Evolutionary conservation across 164 flowering plant genomes (phyloP).

Genomic region (Chloranthus sessilifolius): DNA sequence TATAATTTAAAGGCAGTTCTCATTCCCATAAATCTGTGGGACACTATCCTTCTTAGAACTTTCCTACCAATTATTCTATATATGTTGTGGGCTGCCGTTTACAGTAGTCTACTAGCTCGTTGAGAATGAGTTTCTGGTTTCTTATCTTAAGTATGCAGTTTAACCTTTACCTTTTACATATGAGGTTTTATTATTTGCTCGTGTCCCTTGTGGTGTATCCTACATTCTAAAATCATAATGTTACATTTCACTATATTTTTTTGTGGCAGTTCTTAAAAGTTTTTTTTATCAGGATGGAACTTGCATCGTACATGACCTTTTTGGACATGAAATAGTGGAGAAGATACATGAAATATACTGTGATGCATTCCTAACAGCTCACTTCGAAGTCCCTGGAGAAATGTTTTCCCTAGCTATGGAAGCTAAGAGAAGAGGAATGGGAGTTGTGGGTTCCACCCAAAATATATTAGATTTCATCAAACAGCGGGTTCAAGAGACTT

Average conservation of each 20-base stretch:
- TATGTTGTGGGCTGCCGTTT: too few relatives aligned
- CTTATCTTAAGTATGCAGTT: too few relatives aligned
- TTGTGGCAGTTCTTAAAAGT: not conserved
- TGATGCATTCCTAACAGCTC: conserved; percentile 92
- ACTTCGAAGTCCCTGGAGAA: conserved; percentile 97
- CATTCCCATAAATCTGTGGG: too few relatives aligned
- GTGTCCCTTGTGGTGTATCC: too few relatives aligned
- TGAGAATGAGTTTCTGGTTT: too few relatives aligned
- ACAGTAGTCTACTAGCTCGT: too few relatives aligned
- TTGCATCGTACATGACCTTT: conserved; percentile 94
- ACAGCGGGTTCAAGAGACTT: conserved; percentile 68
- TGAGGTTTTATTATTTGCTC: too few relatives aligned
- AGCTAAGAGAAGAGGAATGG: conserved; percentile 97
- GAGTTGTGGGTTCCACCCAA: conserved; percentile 96
- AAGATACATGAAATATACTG: conserved; percentile 77
- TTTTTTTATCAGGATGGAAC: conserved; percentile 66
- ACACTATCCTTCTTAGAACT: too few relatives aligned
- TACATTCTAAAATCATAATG: too few relatives aligned
- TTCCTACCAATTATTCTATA: too few relatives aligned
- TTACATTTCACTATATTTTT: conserved; percentile 2
- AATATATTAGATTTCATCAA: conserved; percentile 91
- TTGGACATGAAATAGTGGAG: conserved; percentile 88
- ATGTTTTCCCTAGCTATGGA: conserved; percentile 98
- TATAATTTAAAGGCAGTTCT: too few relatives aligned
- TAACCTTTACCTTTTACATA: too few relatives aligned